Evolutionary conservation across 352 stramenopile species (phyloP), one percentile per base, ranked within the genome.

Genomic region (Globisporangium middletonii): DNA sequence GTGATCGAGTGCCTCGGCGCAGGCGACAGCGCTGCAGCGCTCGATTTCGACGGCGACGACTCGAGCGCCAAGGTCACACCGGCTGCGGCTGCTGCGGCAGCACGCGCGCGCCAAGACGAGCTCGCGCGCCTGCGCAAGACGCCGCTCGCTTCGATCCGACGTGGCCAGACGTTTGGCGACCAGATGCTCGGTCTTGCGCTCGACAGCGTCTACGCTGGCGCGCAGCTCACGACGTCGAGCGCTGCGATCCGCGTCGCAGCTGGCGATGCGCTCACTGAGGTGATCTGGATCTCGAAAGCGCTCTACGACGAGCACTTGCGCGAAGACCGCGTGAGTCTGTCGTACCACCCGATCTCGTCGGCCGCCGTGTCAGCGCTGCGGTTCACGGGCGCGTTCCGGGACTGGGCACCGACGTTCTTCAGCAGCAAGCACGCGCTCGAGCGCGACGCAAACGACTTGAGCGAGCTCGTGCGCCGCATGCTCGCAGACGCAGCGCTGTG

Each of bases 91-190:
- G 43, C 47, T 30, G 37, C 19, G 19, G 6, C 28, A 3, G 27
- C 53, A 26, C 35, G 46, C 4, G 42, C 13, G 1, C 67, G 45
- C 8, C 30, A 48, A 7, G 50, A 50, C 27, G 48, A 63, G 23
- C 35, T 67, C 3, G 27, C 18, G 9, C 50, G 30, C 6, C 50
- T 63, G 12, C 55, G 28, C 3, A 62, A 56, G 37, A 54, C 43
- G 2, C 57, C 63, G 6, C 19, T 86, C 0, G 70, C 53, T 4
- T 68, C 64, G 0, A 55, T 88, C 4, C 54, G 58, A 3, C 58
- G 70, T 28, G 78, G 73, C 3, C 78, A 85, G 33, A 71, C 69
- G 0, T 72, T 86, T 26, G 78, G 78, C 7, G 75, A 86, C 50
- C 78, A 88, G 60, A 71, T 67, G 38, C 26, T 86, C n/a, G 72